Percentiles rank a stretch among this genome's conserved stretches.
Conservation (phyloP, 176 grass and related monocot genomes). For the Canna indica region DNA sequence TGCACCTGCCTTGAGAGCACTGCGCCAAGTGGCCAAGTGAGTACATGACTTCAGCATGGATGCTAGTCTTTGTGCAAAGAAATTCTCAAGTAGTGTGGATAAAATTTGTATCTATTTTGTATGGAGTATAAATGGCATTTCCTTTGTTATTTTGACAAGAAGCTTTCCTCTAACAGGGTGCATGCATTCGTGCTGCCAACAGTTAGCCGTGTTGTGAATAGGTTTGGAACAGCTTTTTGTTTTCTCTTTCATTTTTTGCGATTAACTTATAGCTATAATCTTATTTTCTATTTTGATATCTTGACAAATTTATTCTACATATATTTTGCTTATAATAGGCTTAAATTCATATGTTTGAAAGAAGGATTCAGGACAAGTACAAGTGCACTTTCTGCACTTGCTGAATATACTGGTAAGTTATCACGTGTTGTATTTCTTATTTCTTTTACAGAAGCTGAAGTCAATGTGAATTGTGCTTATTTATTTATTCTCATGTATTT, state of each 20-base stretch:
- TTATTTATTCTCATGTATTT: not conserved
- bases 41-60: constrained; percentile 20
- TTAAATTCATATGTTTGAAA: constrained; percentile 85
- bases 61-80: constrained; percentile 2
- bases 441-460: not conserved
- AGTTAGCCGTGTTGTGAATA: constrained; percentile 83
- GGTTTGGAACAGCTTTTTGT: constrained; percentile 28
- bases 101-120: not conserved
- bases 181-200: constrained; percentile 77
- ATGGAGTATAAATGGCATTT: not conserved
- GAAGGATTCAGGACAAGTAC: constrained; percentile 87
- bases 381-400: constrained; percentile 78
- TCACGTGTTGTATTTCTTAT: constrained; percentile 6
- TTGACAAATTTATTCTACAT: not conserved
- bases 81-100: not conserved
- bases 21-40: constrained; percentile 98
- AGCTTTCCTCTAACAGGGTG: constrained; percentile 52
- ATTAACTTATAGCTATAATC: not conserved
- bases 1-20: constrained; percentile 86
- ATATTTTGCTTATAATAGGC: constrained; percentile 31
- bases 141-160: not conserved
- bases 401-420: constrained; percentile 75
- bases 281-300: not conserved
- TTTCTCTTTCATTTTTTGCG: constrained; percentile 7
- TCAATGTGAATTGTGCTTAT: not conserved